A percentile compares a stretch with the other conserved stretches of the same genome.
Evolutionary conservation across 805 yeast genomes (phyloP).

Genomic region (Pichia nakasei): DNA sequence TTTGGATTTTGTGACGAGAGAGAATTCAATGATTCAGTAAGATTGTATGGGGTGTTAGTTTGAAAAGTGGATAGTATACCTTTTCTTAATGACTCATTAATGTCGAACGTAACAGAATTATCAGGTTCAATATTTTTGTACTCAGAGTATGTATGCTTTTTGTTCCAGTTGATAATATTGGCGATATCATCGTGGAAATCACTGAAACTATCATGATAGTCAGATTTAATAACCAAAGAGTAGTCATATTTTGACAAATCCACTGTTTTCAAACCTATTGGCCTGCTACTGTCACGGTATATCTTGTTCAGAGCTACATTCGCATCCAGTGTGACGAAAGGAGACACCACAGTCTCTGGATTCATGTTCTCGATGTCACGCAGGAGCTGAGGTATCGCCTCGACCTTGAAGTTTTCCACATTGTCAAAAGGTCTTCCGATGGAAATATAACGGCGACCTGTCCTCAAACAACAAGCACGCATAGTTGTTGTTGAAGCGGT

Average conservation of each 20-base stretch:
- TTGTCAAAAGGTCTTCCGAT: conserved; percentile 7
- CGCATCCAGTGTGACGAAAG: conserved; percentile 9
- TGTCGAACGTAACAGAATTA: not conserved
- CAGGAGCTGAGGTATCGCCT: not conserved
- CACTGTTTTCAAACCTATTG: not conserved
- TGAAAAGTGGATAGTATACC: not conserved
- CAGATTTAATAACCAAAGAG: not conserved
- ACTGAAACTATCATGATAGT: conserved; percentile 4
- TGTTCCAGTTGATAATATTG: not conserved
- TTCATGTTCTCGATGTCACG: conserved; percentile 1
- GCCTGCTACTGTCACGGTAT: not conserved
- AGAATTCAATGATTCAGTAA: not conserved
- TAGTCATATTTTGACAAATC: conserved; percentile 14
- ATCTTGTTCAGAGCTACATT: conserved; percentile 14
- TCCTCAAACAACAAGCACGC: too few relatives aligned
- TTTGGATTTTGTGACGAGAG: not conserved
- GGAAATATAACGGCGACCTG: not conserved
- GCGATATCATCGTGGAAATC: not conserved
- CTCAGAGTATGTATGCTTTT: not conserved
- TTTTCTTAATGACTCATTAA: not conserved
- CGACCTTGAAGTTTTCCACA: not conserved
- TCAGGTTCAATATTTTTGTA: not conserved
- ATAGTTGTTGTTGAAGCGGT: too few relatives aligned
- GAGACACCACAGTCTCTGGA: conserved; percentile 3
- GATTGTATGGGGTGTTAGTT: not conserved